Conservation (phyloP, 1,284 basidiomycete species). For the Heterobasidion occidentale region DNA sequence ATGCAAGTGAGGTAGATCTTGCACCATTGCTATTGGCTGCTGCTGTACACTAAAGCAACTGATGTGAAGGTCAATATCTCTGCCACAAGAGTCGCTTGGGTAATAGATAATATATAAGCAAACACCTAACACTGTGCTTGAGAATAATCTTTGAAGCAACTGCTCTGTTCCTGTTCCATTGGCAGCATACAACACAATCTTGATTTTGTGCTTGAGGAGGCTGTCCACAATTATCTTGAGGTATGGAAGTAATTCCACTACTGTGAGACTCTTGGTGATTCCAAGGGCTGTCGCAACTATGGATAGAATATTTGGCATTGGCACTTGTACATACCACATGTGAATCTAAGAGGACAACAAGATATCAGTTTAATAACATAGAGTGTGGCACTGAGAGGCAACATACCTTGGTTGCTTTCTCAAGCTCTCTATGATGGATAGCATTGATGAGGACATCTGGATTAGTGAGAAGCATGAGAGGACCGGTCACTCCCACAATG, state of each 20-base stretch:
- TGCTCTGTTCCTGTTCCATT: constrained; percentile 17
- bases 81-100: no score
- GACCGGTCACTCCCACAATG: constrained; percentile 11
- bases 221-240: constrained; percentile 5
- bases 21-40: constrained; percentile 11
- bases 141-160: constrained; percentile 7
- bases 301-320: constrained; percentile 16
- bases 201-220: constrained; percentile 1
- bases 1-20: constrained; percentile 26
- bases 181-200: constrained; percentile 10
- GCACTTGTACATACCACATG: constrained; percentile 17
- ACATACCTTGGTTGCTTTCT: constrained; percentile 15
- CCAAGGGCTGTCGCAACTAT: constrained; percentile 20
- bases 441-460: constrained; percentile 6
- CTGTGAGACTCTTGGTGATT: constrained; percentile 15
- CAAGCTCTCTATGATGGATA: neutral
- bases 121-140: neutral
- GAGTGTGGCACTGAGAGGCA: neutral
- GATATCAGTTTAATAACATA: neutral
- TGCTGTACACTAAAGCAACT: no score
- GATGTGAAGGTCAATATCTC: no score
- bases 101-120: no score
- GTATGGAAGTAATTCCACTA: constrained; percentile 8
- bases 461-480: constrained; percentile 12
- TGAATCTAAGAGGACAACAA: constrained; percentile 14